Evolutionary conservation across 2,329 filamentous ascomycete genomes (phyloP).

Genomic region (Metarhizium guizhouense): DNA sequence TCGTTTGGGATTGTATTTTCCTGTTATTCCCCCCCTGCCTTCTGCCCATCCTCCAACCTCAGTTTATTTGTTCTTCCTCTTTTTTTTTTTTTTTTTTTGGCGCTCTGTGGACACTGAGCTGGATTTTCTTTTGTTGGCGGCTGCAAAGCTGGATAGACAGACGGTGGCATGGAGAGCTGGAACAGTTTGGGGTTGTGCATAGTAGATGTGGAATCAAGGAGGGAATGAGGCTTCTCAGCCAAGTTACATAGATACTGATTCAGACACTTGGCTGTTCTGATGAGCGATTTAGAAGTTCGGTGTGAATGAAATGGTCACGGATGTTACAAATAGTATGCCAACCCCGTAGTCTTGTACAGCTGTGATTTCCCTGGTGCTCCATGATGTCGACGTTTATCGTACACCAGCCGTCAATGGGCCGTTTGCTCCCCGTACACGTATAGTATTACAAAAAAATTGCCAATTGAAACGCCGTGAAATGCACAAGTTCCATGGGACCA

Average conservation of each 20-base stretch:
- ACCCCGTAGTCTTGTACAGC: not conserved
- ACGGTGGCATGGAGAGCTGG: not conserved
- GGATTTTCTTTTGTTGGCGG: constrained; percentile 5
- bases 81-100: not conserved
- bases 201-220: constrained; percentile 1
- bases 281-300: not conserved
- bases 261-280: not conserved
- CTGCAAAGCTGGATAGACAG: constrained; percentile 8
- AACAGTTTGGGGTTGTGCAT: not conserved
- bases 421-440: constrained; percentile 16
- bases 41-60: too few relatives aligned
- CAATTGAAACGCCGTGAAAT: not conserved
- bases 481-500: not conserved
- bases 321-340: not conserved
- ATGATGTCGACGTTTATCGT: not conserved
- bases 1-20: constrained; percentile 1
- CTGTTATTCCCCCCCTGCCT: not conserved
- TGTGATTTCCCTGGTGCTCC: not conserved
- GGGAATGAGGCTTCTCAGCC: not conserved
- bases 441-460: not conserved
- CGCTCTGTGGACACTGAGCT: constrained; percentile 3
- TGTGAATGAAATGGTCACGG: not conserved
- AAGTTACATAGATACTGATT: not conserved
- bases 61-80: not conserved
- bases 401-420: not conserved